Evolutionary conservation across 1,139 yeast genomes (phyloP).

Genomic region (Maudiozyma humilis): DNA sequence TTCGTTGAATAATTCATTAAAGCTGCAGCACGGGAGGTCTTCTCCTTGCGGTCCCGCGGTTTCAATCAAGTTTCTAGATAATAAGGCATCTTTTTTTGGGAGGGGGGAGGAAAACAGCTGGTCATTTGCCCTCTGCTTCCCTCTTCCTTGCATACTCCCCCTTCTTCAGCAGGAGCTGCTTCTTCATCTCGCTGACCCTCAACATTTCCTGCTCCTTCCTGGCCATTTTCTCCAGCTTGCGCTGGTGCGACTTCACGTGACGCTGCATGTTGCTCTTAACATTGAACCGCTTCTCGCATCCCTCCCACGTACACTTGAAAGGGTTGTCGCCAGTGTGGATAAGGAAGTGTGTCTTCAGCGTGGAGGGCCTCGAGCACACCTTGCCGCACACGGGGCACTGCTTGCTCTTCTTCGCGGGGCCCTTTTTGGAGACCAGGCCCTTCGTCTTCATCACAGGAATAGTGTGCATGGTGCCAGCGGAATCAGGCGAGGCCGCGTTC

Average conservation of each 20-base stretch:
- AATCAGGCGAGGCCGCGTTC: background rate
- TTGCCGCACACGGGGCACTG: slow-evolving; percentile 64
- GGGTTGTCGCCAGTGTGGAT: slow-evolving; percentile 89
- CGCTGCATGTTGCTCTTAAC: slow-evolving; percentile 78
- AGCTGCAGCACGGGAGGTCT: too few species aligned
- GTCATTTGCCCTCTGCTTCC: too few species aligned
- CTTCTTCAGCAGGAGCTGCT: too few species aligned
- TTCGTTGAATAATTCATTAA: too few species aligned
- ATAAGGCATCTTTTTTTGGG: too few species aligned
- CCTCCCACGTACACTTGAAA: slow-evolving; percentile 60
- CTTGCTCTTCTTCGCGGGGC: slow-evolving; percentile 8
- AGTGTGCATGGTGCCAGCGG: background rate
- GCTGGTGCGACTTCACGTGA: slow-evolving; percentile 56
- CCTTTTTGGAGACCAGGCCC: background rate
- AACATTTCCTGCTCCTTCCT: background rate
- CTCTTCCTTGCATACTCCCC: too few species aligned
- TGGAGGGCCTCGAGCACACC: slow-evolving; percentile 75
- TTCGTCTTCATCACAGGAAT: background rate
- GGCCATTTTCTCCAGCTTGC: slow-evolving; percentile 11
- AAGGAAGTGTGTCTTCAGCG: slow-evolving; percentile 71
- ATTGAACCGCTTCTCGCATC: slow-evolving; percentile 65
- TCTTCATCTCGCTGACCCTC: background rate
- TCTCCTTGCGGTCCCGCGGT: too few species aligned
- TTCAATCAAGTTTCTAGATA: too few species aligned
- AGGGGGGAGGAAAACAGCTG: too few species aligned